Conservation (phyloP, 495 filamentous ascomycete species). For the Mytilinidion resinicola region DNA sequence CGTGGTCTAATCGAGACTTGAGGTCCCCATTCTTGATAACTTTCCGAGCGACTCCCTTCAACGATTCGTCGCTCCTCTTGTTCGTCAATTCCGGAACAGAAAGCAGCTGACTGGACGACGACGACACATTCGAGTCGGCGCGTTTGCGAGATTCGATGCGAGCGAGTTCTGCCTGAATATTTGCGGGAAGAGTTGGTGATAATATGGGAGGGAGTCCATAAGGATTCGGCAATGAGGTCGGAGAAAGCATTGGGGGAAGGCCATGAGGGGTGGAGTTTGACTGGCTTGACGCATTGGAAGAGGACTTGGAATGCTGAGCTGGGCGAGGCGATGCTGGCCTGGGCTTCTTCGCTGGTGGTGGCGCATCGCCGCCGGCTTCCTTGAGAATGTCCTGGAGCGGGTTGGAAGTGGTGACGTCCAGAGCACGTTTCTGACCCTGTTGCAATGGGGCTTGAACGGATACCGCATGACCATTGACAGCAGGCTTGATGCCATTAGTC, state of each 20-base stretch:
- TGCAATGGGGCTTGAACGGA: background rate
- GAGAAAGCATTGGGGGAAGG: slow-evolving; percentile 24
- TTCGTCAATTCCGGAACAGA: slow-evolving; percentile 9
- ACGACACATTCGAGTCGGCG: slow-evolving; percentile 24
- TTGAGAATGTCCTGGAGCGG: background rate
- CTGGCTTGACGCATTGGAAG: slow-evolving; percentile 8
- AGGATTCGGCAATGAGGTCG: slow-evolving; percentile 16
- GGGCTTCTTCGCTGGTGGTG: background rate
- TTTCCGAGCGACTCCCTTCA: background rate
- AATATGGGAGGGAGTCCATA: slow-evolving; percentile 24
- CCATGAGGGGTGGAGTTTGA: slow-evolving; percentile 27
- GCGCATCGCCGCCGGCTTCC: background rate
- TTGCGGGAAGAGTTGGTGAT: slow-evolving; percentile 25
- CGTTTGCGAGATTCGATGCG: slow-evolving; percentile 23
- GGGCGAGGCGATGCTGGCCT: background rate
- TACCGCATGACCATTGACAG: background rate
- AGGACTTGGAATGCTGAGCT: slow-evolving; percentile 6
- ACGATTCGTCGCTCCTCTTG: slow-evolving; percentile 12
- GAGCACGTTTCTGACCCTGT: slow-evolving; percentile 7
- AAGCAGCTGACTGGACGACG: slow-evolving; percentile 16
- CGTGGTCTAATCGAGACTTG: background rate
- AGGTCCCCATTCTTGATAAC: background rate
- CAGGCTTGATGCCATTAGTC: slow-evolving; percentile 18
- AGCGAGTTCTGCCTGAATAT: slow-evolving; percentile 24
- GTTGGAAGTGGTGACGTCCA: background rate